Base-by-base conservation (phyloP, 2,329 filamentous ascomycete species). In the Basipetospora chlamydospora region DNA sequence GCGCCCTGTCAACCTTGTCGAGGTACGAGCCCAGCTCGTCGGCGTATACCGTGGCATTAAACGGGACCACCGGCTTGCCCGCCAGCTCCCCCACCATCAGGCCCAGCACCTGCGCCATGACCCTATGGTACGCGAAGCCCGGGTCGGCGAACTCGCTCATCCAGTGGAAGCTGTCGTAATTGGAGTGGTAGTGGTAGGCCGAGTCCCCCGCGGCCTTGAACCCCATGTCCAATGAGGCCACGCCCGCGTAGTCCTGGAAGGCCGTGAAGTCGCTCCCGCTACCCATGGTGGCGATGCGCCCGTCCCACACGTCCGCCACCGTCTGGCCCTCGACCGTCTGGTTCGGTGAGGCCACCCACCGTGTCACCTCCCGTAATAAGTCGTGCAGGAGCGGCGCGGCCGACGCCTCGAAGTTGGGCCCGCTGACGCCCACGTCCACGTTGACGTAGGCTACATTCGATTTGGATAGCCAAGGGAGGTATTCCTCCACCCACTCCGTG, bases 401-500 rank as follows among this genome's bases (percentile, higher is more conserved):
- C 0, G 70, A 61, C 12, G 73, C 69, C 2, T 49, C 47, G 49
- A 90, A 84, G n/a, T 63, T 39, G 0, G 72, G 68, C 0, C 84
- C 82, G 5, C 63, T 53, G 3, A 78, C 69, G 21, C 78, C 82
- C 5, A 85, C 75, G 47, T 94, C 87, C 39, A 93, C 74, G 53
- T 94, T 93, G 43, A 94, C 57, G 49, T 93, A 93, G 8, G 84
- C 84, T 12, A 94, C 70, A 39, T 77, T 80, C 28, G 80, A 67
- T 4, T 66, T 65, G 3, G 68, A 66, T 10, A 94, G 68, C 85
- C 85, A 93, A 0, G 82, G 79, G 0, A 92, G 58, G 47, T 83
- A 84, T 45, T 94, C 84, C 51, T 94, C 86, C 0, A 94, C 84
- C 85, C 86, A 94, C 51, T 94, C 87, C 0, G 87, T 93, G 37